These are phyloP conservation scores for Jimgerdemannia lactiflua DNA, from an alignment of 192 early-diverging fungal genomes.

Conservation along the genomic window DNA sequence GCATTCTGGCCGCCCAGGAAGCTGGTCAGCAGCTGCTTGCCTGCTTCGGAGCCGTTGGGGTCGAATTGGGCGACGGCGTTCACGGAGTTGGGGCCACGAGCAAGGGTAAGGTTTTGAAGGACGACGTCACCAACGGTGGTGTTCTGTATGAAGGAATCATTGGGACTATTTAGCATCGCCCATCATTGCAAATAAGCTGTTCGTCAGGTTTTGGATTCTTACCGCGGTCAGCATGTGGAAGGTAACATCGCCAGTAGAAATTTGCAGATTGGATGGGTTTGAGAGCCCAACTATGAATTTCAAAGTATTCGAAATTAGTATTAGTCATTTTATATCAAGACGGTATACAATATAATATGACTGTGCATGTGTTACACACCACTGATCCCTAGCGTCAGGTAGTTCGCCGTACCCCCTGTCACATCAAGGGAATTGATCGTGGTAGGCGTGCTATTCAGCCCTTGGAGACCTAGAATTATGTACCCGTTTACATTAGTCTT, in stretches of 20 bases:
- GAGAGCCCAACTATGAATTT: constrained; percentile 21
- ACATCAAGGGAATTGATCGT: constrained; percentile 53
- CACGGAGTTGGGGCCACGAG: constrained; percentile 37
- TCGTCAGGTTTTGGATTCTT: no score
- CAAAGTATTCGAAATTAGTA: no score
- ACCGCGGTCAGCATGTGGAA: constrained; percentile 37
- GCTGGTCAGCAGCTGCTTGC: constrained; percentile 41
- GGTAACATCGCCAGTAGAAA: constrained; percentile 46
- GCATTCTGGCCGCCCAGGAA: constrained; percentile 46
- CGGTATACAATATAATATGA: no score
- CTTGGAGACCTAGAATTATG: constrained; percentile 43
- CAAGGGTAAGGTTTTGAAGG: constrained; percentile 39
- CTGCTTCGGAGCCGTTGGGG: constrained; percentile 38
- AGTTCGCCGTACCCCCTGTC: constrained; percentile 42
- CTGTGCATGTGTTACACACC: no score
- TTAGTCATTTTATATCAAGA: no score
- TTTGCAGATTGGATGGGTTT: constrained; percentile 46
- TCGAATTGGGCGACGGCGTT: constrained; percentile 42
- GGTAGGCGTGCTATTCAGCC: constrained; percentile 47
- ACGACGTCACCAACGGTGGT: constrained; percentile 44
- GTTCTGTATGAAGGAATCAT: constrained; percentile 1
- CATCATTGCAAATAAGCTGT: no score
- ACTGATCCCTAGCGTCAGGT: constrained; percentile 35
- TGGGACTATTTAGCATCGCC: no score
- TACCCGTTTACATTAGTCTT: no score